These are phyloP conservation scores for Puccinia novopanici DNA, from an alignment of 1,284 basidiomycete genomes.

Conservation along the genomic window DNA sequence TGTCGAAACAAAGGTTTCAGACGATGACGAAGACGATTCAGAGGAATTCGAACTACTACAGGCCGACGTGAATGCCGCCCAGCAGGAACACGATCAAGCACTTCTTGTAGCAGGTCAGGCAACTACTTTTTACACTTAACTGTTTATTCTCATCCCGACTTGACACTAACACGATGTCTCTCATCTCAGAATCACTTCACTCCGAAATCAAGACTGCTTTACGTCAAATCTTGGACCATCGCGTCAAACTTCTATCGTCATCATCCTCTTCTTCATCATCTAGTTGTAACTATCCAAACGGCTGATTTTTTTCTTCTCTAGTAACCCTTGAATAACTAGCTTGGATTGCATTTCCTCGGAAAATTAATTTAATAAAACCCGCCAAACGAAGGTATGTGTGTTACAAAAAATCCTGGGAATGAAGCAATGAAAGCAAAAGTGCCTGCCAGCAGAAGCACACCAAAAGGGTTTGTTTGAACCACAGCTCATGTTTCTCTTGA, in stretches of 20 bases:
- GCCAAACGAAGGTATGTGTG: too few relatives aligned
- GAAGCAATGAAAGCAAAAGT: too few relatives aligned
- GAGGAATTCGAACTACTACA: constrained; percentile 34
- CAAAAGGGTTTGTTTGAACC: too few relatives aligned
- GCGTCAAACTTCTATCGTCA: not conserved
- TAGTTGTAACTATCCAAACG: not conserved
- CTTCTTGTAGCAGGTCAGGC: constrained; percentile 22
- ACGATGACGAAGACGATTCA: constrained; percentile 25
- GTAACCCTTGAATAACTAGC: too few relatives aligned
- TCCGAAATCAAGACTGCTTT: constrained; percentile 37
- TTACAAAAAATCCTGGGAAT: too few relatives aligned
- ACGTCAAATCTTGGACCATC: constrained; percentile 20
- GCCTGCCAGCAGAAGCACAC: too few relatives aligned
- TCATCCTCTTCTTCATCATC: constrained; percentile 1
- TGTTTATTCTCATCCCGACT: not conserved
- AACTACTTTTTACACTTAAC: not conserved
- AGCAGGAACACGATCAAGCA: constrained; percentile 32
- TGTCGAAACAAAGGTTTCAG: not conserved
- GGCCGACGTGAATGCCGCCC: constrained; percentile 27
- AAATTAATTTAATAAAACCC: too few relatives aligned
- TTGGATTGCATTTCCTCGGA: too few relatives aligned
- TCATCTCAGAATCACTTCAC: constrained; percentile 22
- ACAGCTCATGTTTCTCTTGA: too few relatives aligned
- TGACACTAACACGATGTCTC: not conserved
- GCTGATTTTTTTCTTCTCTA: not conserved